Evolutionary conservation across 108 stramenopile genomes (phyloP), one percentile per base, ranked within the genome.

Genomic region (Cylindrotheca fusiformis): DNA sequence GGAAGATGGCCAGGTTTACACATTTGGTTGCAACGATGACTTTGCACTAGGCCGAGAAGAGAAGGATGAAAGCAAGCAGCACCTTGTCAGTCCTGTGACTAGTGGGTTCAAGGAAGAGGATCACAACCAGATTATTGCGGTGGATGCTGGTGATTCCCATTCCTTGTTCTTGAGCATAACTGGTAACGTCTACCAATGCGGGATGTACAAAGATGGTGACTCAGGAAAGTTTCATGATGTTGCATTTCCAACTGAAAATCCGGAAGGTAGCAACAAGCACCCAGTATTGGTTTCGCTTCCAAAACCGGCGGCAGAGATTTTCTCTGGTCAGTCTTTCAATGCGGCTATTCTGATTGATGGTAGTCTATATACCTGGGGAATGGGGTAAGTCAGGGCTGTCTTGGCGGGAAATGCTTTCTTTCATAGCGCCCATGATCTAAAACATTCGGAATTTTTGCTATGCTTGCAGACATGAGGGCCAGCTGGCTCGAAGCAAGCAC

Each of bases 1-100:
- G 5, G 53, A 71, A 3, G 75, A 86, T 50, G 96, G 96, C 0
- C 23, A 55, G 0, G 93, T 94, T 12, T 96, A 83, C 52, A 78
- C 93, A 19, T 98, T 94, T 88, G 97, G 97, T n/a, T 76, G 74
- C 52, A 82, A 80, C 41, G 97, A 98, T 59, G 94, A 97, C 19
- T 87, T 91, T 18, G 68, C 79, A 41, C 62, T 98, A 44, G 96
- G 95, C 18, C 58, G 89, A 50, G 47, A 21, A 20, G 29, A 30
- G 6, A 19, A 36, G 52, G 46, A 58, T 41, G 56, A 52, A 3
- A 28, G 28, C 20, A 47, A 62, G 2, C 8, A 33, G 20, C 63
- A 60, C 48, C 5, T 51, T 2, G 59, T 48, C n/a, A 30, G 22
- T 3, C 55, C 20, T 12, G 55, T 78, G 27, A 58, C 44, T 0